Conservation (phyloP, 495 filamentous ascomycete species). For the Daldinia decipiens region DNA sequence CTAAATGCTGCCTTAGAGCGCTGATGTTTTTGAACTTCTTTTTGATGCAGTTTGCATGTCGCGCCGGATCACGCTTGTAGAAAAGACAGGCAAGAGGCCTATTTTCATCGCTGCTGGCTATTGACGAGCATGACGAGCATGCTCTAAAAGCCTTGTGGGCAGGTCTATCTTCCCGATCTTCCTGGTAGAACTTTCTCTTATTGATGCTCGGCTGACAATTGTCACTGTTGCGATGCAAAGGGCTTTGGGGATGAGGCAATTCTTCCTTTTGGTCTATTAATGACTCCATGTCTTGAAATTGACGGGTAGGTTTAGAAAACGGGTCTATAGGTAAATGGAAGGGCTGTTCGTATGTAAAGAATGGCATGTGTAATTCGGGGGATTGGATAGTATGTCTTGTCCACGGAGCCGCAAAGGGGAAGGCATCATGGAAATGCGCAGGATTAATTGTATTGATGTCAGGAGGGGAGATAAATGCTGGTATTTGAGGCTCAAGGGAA, state of each 20-base stretch:
- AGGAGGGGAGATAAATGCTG: not conserved
- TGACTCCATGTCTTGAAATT: not conserved
- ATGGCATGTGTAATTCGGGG: not conserved
- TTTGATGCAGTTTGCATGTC: slow-evolving; percentile 13
- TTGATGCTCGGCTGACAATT: not conserved
- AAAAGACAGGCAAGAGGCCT: slow-evolving; percentile 38
- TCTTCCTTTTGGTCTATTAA: slow-evolving; percentile 1
- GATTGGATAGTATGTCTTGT: not conserved
- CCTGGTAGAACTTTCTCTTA: slow-evolving; percentile 7
- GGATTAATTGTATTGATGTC: not conserved
- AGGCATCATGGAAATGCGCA: not conserved
- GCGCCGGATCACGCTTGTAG: slow-evolving; percentile 36
- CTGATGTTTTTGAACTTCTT: slow-evolving; percentile 35
- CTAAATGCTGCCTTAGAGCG: slow-evolving; percentile 34
- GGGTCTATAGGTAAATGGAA: not conserved
- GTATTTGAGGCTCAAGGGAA: slow-evolving; percentile 5
- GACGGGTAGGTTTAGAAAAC: not conserved
- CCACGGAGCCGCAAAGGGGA: not conserved
- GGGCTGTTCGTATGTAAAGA: not conserved
- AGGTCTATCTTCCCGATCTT: not conserved
- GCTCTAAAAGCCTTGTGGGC: not conserved
- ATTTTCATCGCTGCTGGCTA: not conserved
- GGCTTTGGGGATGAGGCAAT: not conserved
- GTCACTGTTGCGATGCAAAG: not conserved
- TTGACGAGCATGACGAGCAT: slow-evolving; percentile 13